Evolutionary conservation across 2,329 filamentous ascomycete genomes (phyloP), one percentile per base, ranked within the genome.

Genomic region (Scytalidium sp.): DNA sequence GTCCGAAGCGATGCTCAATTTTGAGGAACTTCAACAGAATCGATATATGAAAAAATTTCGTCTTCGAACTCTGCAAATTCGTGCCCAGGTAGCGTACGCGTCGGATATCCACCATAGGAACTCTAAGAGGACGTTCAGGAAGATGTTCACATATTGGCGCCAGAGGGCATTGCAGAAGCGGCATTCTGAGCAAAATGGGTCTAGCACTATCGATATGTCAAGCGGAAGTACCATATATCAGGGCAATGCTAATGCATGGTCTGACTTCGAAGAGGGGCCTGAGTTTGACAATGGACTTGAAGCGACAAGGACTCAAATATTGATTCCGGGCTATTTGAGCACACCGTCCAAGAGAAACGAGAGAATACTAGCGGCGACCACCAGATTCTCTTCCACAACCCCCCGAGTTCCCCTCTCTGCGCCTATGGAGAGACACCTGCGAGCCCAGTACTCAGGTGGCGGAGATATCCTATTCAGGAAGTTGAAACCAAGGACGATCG

Each of bases 341-440:
- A 77, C 74, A 7, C 74, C 74, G 2, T 76, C 73, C n/a, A 72
- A 72, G 45, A 71, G 73, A 67, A 75, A 72, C 2, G 57, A 60
- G 42, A 56, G 60, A 43, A 70, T 75, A 3, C 63, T 69, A 45
- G 63, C 69, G 6, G 63, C 69, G 23, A 65, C 70, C 4, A 65
- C 66, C 6, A 68, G 65, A 23, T 58, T 68, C 43, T 65, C 69
- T 11, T 68, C 73, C 8, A 75, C 72, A 3, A 75, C 72, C 3
- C 73, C 73, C 3, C 64, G 65, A 47, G 71, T 65, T 15, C 70
- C 72, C 13, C 60, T 75, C 6, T 70, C 73, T 6, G 70, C 69
- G 1, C 69, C 74, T n/a, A 63, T 74, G n/a, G 69, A 72, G 50
- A 59, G 63, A 21, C 65, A 69, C 29, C 57, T 68, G 3, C 61